A percentile compares a stretch with the other conserved stretches of the same genome.
Evolutionary conservation across 805 yeast species (phyloP).

Genomic region (Candida endomychidarum): DNA sequence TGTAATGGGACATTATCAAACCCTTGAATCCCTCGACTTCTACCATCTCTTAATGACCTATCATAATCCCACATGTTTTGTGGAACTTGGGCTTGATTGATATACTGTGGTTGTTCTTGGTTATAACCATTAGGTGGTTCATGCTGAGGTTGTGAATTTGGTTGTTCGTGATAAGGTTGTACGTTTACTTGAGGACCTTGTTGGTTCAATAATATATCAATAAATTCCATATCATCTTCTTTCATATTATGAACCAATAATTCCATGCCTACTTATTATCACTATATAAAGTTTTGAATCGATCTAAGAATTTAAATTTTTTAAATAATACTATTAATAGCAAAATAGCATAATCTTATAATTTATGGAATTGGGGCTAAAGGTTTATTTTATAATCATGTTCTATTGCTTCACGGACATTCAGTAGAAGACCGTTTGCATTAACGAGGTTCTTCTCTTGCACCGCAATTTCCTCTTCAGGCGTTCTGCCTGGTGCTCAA

Average conservation of each 20-base stretch:
- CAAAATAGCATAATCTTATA: too few relatives aligned
- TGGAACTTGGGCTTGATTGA: constrained; percentile 6
- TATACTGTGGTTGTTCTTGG: constrained; percentile 2
- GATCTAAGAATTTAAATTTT: too few relatives aligned
- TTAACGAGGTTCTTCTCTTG: constrained; percentile 9
- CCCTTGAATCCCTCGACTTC: too few relatives aligned
- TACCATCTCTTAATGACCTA: too few relatives aligned
- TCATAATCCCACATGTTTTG: constrained; percentile 10
- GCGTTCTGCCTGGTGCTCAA: background rate
- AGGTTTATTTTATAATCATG: background rate
- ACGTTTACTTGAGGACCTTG: background rate
- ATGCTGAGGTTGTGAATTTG: background rate
- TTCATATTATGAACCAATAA: constrained; percentile 7
- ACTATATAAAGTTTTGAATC: background rate
- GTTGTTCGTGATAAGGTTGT: background rate
- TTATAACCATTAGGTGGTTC: background rate
- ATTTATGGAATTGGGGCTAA: background rate
- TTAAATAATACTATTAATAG: background rate
- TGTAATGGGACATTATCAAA: too few relatives aligned
- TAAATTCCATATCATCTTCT: constrained; percentile 3
- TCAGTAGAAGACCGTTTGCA: constrained; percentile 3
- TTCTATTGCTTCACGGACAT: background rate
- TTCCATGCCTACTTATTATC: too few relatives aligned
- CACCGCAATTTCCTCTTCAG: constrained; percentile 5
- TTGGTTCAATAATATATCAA: constrained; percentile 1